phyloP scores from a whole-genome alignment of 1,284 basidiomycete species.

The Apiotrichum domesticum region DNA sequence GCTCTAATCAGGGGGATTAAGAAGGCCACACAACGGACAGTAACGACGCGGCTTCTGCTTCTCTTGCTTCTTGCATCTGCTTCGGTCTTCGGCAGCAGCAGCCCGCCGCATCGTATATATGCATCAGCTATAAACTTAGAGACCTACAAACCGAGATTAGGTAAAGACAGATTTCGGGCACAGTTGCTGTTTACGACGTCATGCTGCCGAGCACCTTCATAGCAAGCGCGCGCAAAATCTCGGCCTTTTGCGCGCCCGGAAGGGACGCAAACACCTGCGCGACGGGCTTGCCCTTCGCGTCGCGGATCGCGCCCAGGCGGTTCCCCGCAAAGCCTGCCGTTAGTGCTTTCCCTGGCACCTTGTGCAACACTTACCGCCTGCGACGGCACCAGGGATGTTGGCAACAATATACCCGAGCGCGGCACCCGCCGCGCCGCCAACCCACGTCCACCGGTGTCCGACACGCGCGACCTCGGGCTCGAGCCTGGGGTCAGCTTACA shows the following conservation, averaged over 20 bases:
- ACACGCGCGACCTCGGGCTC: slow-evolving; percentile 46
- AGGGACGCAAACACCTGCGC: slow-evolving; percentile 82
- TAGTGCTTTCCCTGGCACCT: neutral
- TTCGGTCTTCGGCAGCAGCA: too few relatives aligned
- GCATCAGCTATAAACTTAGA: neutral
- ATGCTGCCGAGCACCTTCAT: slow-evolving; percentile 73
- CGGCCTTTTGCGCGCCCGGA: slow-evolving; percentile 70
- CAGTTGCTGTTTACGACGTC: neutral
- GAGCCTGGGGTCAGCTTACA: slow-evolving; percentile 26
- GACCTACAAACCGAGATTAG: too few relatives aligned
- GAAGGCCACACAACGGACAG: too few relatives aligned
- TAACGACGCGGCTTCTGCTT: too few relatives aligned
- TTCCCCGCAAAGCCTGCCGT: slow-evolving; percentile 62
- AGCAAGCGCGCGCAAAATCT: slow-evolving; percentile 82
- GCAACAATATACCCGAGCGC: slow-evolving; percentile 81
- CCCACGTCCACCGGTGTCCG: slow-evolving; percentile 42
- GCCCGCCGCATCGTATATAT: neutral
- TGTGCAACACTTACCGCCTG: slow-evolving; percentile 38
- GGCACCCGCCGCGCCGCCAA: slow-evolving; percentile 59
- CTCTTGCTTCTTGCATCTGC: too few relatives aligned
- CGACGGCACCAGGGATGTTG: slow-evolving; percentile 67
- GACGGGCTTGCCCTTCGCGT: slow-evolving; percentile 88
- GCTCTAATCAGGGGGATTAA: too few relatives aligned
- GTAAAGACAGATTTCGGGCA: too few relatives aligned
- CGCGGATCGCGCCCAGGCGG: slow-evolving; percentile 74